Evolutionary conservation across 345 rosid genomes (phyloP).

Genomic region (Leavenworthia alabamica): DNA sequence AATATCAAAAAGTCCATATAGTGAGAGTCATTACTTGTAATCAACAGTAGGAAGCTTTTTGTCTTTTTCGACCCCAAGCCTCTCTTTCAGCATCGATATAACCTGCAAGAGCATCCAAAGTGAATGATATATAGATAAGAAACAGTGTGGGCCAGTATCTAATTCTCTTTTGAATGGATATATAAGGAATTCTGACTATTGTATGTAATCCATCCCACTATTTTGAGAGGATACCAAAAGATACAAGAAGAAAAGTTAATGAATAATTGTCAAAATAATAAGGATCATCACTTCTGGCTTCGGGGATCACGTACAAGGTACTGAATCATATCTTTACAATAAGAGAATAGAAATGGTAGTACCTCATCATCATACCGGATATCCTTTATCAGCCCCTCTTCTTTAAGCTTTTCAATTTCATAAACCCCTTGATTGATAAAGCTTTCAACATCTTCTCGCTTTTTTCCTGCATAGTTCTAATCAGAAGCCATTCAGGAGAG

Average conservation of each 20-base stretch:
- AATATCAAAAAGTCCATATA: not conserved
- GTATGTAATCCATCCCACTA: not conserved
- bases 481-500: constrained; percentile 24
- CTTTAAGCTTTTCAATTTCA: constrained; percentile 75
- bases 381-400: constrained; percentile 79
- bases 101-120: constrained; percentile 46
- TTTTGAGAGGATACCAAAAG: constrained; percentile 4
- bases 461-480: constrained; percentile 57
- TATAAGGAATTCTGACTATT: not conserved
- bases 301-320: not conserved
- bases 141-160: not conserved
- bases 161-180: not conserved
- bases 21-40: constrained; percentile 50
- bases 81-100: constrained; percentile 72
- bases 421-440: constrained; percentile 87
- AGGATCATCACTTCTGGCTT: not conserved
- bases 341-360: not conserved
- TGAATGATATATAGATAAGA: not conserved
- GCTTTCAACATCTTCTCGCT: constrained; percentile 66
- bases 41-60: constrained; percentile 67
- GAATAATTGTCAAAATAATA: not conserved
- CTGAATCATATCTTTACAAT: not conserved
- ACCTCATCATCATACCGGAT: constrained; percentile 91
- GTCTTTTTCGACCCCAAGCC: constrained; percentile 63
- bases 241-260: constrained; percentile 1